phyloP scores from a whole-genome alignment of 1,284 basidiomycete species.

The Omphalotus olearius region DNA sequence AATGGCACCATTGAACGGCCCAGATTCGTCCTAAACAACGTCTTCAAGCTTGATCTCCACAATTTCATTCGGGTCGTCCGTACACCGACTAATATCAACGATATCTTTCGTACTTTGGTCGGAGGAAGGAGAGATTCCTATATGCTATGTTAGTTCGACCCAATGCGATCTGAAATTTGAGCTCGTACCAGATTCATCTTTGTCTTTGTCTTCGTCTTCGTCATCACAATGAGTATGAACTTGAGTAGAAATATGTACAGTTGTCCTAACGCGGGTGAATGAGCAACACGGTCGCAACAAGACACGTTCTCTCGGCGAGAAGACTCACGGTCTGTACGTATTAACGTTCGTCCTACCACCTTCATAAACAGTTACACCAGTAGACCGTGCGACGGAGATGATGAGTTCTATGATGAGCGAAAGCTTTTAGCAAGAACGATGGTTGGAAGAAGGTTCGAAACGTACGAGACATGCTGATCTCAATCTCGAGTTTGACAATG shows the following conservation, averaged over 20 bases:
- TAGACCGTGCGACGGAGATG: slow-evolving; percentile 6
- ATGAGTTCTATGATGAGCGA: background rate
- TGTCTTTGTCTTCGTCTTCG: too few relatives aligned
- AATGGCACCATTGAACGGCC: too few relatives aligned
- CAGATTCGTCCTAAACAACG: too few relatives aligned
- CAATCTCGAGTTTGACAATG: slow-evolving; percentile 8
- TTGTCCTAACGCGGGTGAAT: background rate
- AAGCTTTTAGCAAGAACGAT: background rate
- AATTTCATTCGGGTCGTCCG: too few relatives aligned
- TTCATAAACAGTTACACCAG: slow-evolving; percentile 3
- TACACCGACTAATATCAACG: too few relatives aligned
- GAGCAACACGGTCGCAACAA: background rate
- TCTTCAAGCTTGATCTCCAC: too few relatives aligned
- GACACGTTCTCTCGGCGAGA: background rate
- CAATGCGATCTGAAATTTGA: too few relatives aligned
- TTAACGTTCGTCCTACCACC: background rate
- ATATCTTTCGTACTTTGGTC: too few relatives aligned
- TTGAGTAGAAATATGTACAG: background rate
- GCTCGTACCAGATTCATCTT: too few relatives aligned
- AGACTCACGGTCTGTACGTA: background rate
- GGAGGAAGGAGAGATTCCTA: too few relatives aligned
- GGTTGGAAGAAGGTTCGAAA: background rate
- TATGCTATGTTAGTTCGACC: too few relatives aligned
- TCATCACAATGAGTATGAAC: background rate
- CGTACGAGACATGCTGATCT: slow-evolving; percentile 7